phyloP scores from a whole-genome alignment of 2,329 filamentous ascomycete species.

The Metarhizium album region DNA sequence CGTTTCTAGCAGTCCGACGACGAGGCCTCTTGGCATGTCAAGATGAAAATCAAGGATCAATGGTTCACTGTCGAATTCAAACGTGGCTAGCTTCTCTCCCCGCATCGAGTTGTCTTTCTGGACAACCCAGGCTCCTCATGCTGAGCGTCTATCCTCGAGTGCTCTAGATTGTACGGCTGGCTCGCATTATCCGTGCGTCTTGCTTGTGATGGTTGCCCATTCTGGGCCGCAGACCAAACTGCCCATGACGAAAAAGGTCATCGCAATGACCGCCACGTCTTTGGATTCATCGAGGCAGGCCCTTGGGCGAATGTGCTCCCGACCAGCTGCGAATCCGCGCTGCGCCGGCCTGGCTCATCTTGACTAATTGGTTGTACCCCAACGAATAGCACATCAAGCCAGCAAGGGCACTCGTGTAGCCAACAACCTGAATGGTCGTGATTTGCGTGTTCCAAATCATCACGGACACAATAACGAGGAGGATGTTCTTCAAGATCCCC shows the following conservation, averaged over 20 bases:
- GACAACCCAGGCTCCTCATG: too few relatives aligned
- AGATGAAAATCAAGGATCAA: too few relatives aligned
- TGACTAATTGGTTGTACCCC: constrained; percentile 24
- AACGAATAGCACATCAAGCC: constrained; percentile 40
- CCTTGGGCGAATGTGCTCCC: constrained; percentile 12
- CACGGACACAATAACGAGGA: constrained; percentile 67
- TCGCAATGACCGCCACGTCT: neutral
- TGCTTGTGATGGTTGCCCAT: neutral
- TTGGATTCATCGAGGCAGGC: neutral
- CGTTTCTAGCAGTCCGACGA: too few relatives aligned
- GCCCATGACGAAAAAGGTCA: neutral
- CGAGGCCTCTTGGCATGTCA: too few relatives aligned
- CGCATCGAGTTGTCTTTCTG: too few relatives aligned
- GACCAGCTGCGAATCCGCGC: constrained; percentile 13
- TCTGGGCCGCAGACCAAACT: neutral
- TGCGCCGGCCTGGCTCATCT: constrained; percentile 11
- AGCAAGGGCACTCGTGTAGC: constrained; percentile 61
- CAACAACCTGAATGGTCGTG: constrained; percentile 60
- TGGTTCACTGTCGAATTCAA: too few relatives aligned
- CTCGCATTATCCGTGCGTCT: too few relatives aligned
- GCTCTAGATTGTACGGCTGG: too few relatives aligned
- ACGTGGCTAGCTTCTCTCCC: too few relatives aligned
- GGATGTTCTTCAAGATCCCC: constrained; percentile 79
- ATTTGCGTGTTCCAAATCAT: constrained; percentile 68
- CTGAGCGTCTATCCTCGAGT: too few relatives aligned